Evolutionary conservation across 805 yeast species (phyloP).

Genomic region (Candida railenensis): DNA sequence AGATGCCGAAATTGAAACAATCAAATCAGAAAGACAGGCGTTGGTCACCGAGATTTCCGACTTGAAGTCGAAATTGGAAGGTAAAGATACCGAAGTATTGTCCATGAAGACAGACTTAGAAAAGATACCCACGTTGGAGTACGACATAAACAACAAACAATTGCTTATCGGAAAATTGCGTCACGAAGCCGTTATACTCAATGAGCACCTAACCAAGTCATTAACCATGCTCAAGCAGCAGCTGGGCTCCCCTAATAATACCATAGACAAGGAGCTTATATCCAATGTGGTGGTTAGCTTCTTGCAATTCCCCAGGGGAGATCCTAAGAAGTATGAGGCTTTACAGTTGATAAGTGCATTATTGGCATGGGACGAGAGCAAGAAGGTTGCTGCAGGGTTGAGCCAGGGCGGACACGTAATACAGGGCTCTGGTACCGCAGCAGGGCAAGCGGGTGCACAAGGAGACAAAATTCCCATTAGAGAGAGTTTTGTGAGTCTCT

Average conservation of each 20-base stretch:
- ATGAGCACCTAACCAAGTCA: conserved; percentile 95
- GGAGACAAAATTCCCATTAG: conserved; percentile 27
- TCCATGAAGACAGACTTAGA: conserved; percentile 24
- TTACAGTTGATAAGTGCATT: conserved; percentile 78
- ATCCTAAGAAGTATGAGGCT: conserved; percentile 92
- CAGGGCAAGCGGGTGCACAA: conserved; percentile 11
- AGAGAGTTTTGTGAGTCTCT: conserved; percentile 64
- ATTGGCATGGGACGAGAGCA: conserved; percentile 84
- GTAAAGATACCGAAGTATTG: conserved; percentile 18
- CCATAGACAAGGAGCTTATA: conserved; percentile 84
- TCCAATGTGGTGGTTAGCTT: conserved; percentile 85
- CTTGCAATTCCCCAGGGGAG: conserved; percentile 86
- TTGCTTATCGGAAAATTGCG: conserved; percentile 84
- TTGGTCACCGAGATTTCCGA: conserved; percentile 3
- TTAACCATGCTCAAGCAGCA: conserved; percentile 78
- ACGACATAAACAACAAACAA: conserved; percentile 60
- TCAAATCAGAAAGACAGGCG: conserved; percentile 9
- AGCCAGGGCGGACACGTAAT: conserved; percentile 25
- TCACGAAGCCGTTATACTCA: conserved; percentile 89
- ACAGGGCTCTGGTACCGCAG: conserved; percentile 20
- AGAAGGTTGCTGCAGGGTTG: conserved; percentile 74
- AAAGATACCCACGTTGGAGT: conserved; percentile 48
- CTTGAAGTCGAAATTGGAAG: conserved; percentile 10
- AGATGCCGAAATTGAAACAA: conserved; percentile 6
- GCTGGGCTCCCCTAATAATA: conserved; percentile 56